Percentiles rank a stretch among this genome's conserved stretches.
These are phyloP conservation scores for Fusarium longipes DNA, from an alignment of 2,329 filamentous ascomycete genomes.

Conservation along the genomic window DNA sequence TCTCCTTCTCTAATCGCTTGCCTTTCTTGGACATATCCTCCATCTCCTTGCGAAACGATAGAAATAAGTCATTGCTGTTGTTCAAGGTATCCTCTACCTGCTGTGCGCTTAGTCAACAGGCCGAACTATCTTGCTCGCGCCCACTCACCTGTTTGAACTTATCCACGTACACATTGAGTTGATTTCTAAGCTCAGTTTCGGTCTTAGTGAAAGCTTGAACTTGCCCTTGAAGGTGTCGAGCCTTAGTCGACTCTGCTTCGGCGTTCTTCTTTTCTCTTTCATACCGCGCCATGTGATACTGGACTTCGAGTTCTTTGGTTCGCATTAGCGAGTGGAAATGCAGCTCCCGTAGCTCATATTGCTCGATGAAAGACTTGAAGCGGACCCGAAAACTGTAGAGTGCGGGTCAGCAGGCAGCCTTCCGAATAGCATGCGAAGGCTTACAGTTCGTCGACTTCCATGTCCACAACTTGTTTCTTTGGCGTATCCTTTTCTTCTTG, in stretches of 20 bases:
- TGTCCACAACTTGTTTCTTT: conserved; percentile 81
- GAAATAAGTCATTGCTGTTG: conserved; percentile 96
- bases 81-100: conserved; percentile 98
- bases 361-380: conserved; percentile 96
- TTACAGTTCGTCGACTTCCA: conserved; percentile 90
- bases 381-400: conserved; percentile 76
- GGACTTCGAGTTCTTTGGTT: conserved; percentile 95
- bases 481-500: conserved; percentile 88
- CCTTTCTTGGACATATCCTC: conserved; percentile 99
- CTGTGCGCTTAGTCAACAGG: conserved; percentile 45
- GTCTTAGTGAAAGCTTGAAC: conserved; percentile 97
- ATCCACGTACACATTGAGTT: conserved; percentile 98
- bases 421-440: conserved; percentile 48
- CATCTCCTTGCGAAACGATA: conserved; percentile 98
- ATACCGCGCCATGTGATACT: conserved; percentile 87
- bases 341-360: conserved; percentile 94
- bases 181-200: conserved; percentile 90
- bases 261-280: conserved; percentile 91
- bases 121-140: conserved; percentile 16
- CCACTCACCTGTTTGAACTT: conserved; percentile 96
- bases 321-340: conserved; percentile 93
- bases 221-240: conserved; percentile 87
- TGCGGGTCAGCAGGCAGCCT: conserved; percentile 10
- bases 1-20: conserved; percentile 95
- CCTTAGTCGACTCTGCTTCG: conserved; percentile 82